These are phyloP conservation scores for Mortierella alpina DNA, from an alignment of 192 early-diverging fungal genomes.

Conservation along the genomic window DNA sequence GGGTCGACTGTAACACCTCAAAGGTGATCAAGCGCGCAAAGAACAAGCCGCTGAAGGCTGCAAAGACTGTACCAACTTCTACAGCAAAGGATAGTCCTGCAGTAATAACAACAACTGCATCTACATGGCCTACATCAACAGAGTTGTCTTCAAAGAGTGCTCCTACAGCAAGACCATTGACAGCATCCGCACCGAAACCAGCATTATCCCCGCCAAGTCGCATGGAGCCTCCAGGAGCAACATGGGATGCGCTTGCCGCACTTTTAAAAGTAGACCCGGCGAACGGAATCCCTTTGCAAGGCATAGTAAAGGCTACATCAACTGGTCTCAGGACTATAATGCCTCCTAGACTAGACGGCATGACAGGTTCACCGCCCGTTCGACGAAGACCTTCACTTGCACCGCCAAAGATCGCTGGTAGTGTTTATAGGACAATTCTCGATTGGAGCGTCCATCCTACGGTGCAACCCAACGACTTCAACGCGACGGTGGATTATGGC, in stretches of 20 bases:
- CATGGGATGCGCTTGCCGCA: no score
- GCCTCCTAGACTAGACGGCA: no score
- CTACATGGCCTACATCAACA: background rate
- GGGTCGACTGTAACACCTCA: conserved; percentile 9
- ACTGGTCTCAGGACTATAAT: no score
- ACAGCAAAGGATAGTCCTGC: background rate
- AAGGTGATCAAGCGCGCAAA: conserved; percentile 11
- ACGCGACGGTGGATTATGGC: background rate
- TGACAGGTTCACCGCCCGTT: no score
- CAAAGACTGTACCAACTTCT: background rate
- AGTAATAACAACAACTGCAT: background rate
- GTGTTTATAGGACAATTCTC: conserved; percentile 26
- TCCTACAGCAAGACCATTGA: background rate
- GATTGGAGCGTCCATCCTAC: conserved; percentile 45
- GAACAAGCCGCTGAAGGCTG: background rate
- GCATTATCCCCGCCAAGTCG: background rate
- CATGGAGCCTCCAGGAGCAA: background rate
- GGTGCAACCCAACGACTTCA: conserved; percentile 23
- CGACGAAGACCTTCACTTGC: conserved; percentile 4
- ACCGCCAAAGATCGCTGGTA: conserved; percentile 2
- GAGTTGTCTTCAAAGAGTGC: background rate
- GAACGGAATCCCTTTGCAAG: background rate
- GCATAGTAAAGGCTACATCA: background rate
- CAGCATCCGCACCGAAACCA: no score
- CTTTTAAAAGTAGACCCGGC: no score